Base-by-base conservation (phyloP, 805 yeast genomes). In the Danielozyma ontarioensis region DNA sequence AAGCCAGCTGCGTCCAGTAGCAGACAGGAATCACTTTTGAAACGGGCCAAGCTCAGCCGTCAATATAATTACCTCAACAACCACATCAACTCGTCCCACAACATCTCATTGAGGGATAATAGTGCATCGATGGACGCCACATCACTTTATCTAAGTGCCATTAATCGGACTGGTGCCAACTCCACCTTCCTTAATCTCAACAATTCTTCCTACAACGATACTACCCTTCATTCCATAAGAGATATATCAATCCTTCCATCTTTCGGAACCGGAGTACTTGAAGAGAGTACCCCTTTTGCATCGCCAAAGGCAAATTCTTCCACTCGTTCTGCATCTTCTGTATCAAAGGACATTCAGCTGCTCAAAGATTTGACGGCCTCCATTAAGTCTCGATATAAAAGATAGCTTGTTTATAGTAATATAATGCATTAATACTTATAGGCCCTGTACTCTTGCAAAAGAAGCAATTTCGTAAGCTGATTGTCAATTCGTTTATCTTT, bases 201-300 rank as follows among this genome's bases (percentile, higher is more conserved):
- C 30, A n/a, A n/a, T n/a, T 34, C 42, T 11, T 37, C 48, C 2
- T 29, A 31, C 1, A 25, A 29, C 13, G 35, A 27, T 10, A 30
- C 31, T 14, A 40, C 44, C 31, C 41, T 46, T 6, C 6, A 19
- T 13, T 46, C 57, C 6, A 34, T 41, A 25, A 44, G 45, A 25
- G 51, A 53, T 32, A 48, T 46, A 4, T 59, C 69, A 6, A 51
- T 57, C 10, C 42, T 65, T 26, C 49, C 57, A 10, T 61, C 61
- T 7, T 54, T 59, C 40, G 68, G 63, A 5, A 51, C 49, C 27
- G 68, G 67, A 4, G 53, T 63, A 2, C 39, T 61, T 1, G 68
- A 58, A 34, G 68, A 59, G 33, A 62, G 68, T 34, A 59, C 68
- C 0, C 69, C 68, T 4, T 44, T 45, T 25, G 50, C 45, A 7